phyloP scores from a whole-genome alignment of 345 rosid genomes.

The Cochlearia excelsa region DNA sequence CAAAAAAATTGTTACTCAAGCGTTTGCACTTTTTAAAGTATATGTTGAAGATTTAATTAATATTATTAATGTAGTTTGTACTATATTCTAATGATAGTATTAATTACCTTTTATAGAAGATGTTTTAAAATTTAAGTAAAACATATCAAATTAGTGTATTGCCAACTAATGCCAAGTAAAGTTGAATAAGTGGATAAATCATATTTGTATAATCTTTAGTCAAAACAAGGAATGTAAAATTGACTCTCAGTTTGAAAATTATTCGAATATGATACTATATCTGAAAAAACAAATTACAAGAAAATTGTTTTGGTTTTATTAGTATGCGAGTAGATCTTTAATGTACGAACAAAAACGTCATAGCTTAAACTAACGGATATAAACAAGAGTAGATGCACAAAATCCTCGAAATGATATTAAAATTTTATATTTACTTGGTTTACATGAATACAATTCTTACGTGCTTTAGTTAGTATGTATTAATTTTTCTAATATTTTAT shows the following conservation, averaged over 20 bases:
- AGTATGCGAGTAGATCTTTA: too few species aligned
- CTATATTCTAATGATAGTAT: too few species aligned
- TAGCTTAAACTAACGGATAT: background rate
- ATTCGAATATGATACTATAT: background rate
- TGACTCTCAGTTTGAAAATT: too few species aligned
- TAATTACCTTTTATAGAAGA: too few species aligned
- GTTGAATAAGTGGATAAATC: background rate
- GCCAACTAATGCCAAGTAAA: too few species aligned
- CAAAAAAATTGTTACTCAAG: too few species aligned
- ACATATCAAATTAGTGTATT: too few species aligned
- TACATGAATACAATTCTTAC: slow-evolving; percentile 7
- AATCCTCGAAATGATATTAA: slow-evolving; percentile 5
- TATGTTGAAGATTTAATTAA: too few species aligned
- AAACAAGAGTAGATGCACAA: slow-evolving; percentile 14
- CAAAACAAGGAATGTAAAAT: background rate
- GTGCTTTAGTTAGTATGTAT: slow-evolving; percentile 17
- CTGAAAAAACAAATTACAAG: background rate
- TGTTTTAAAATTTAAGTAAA: too few species aligned
- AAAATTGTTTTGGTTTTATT: background rate
- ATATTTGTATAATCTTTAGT: background rate
- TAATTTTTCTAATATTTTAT: background rate
- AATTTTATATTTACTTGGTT: slow-evolving; percentile 18
- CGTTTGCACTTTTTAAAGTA: too few species aligned
- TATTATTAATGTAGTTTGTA: too few species aligned
- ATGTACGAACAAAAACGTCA: too few species aligned